Evolutionary conservation across 441 rosid genomes (phyloP), one percentile per base, ranked within the genome.

Genomic region (Jatropha podagrica): DNA sequence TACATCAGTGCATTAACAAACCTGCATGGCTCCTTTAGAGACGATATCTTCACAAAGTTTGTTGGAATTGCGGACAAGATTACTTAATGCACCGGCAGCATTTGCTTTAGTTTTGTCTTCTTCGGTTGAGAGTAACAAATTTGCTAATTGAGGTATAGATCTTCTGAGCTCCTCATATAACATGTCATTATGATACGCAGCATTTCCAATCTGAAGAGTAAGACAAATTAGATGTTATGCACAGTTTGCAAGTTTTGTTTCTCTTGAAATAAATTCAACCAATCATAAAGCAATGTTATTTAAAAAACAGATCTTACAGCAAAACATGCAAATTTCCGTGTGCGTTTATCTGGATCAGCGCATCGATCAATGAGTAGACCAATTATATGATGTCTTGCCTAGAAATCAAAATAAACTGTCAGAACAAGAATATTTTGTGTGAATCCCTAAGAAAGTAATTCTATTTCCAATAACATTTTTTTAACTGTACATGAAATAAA

Each of bases 91-190:
- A 74, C 98, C 99, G 6, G 98, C 98, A 67, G 98, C 98, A 81
- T 96, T 96, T 76, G 96, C 97, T 84, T 90, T 96, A 54, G 98
- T 96, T 86, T 96, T 96, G 86, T 94, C 98, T 84, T 94, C 99
- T 82, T 92, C 96, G 1, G 86, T 85, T 32, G 95, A 87, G 73
- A 91, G 85, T 84, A 96, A 81, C 77, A 96, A 80, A 51, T 88
- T 89, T 67, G 92, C 90, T 42, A 96, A 84, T 77, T 88, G 95
- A 76, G 98, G 94, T 81, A 94, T 96, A 46, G 97, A 91, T 82
- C 93, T 83, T 87, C 92, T 87, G 51, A 96, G 90, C 80, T 92
- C 95, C 68, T 92, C 97, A 44, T 96, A 96, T 80, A 96, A 79
- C 73, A 51, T 82, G 65, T 94, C 99, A 68, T 89, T 92, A 78